Base-by-base conservation (phyloP, 352 stramenopile species). In the Pythium phragmitis region DNA sequence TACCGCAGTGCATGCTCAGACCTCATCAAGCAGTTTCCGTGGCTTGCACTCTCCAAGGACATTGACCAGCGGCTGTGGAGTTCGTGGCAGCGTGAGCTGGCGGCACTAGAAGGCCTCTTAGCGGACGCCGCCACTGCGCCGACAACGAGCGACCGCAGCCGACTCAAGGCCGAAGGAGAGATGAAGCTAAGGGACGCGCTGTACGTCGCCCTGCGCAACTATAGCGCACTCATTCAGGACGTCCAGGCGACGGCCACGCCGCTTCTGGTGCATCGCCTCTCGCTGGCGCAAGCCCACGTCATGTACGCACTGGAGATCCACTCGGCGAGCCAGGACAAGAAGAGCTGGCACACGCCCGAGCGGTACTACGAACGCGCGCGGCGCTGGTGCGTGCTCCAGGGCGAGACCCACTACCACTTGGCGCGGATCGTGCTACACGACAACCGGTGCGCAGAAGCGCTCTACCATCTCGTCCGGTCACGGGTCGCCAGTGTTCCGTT, bases 41-140 rank as follows among this genome's bases (percentile, higher is more conserved):
- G 46, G 58, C 46, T 71, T 2, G 57, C 58, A 17, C 53, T 66
- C 0, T 64, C 58, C 26, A 71, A 67, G 47, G 63, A 72, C 16
- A 53, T 89, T 37, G 81, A 81, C 48, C 69, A 86, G 39, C 73
- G 72, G 3, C 66, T 92, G 9, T 92, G 83, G 83, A 74, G 55
- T 52, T 87, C 67, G 56, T 92, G 81, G 80, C 87, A 91, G 58
- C 72, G 75, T 2, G 69, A 88, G 34, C 77, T 92, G 7, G 69
- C 74, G 3, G 53, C 41, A 0, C 62, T 85, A 7, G 70, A 82
- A 54, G 39, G n/a, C 4, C 46, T 50, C 7, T 23, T 72, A 43
- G 33, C 58, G 3, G 48, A 21, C 16, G 26, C 48, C 16, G 30
- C 48, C 23, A 42, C 36, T 13, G 16, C 52, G 16, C 36, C 19